Evolutionary conservation across 2,329 filamentous ascomycete species (phyloP).

Genomic region (Aspergillus sp.): DNA sequence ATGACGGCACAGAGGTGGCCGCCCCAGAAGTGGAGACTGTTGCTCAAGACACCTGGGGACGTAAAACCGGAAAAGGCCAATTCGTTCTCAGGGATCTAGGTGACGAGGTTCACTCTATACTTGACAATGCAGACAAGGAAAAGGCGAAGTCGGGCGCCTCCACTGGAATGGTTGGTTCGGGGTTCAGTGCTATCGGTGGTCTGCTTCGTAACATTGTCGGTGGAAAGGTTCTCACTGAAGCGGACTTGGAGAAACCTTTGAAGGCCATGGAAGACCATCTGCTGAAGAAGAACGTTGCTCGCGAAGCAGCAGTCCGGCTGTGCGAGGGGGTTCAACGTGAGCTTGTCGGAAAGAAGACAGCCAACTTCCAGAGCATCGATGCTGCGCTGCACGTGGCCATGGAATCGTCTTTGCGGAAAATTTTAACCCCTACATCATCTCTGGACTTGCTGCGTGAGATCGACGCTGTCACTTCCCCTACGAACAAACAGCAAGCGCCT

Average conservation of each 20-base stretch:
- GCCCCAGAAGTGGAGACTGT: slow-evolving; percentile 65
- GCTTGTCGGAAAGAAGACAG: slow-evolving; percentile 84
- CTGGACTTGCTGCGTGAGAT: slow-evolving; percentile 94
- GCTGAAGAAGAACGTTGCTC: slow-evolving; percentile 90
- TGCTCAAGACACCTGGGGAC: slow-evolving; percentile 77
- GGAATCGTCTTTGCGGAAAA: slow-evolving; percentile 88
- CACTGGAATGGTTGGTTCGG: slow-evolving; percentile 68
- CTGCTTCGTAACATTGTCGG: slow-evolving; percentile 94
- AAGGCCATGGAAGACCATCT: slow-evolving; percentile 96
- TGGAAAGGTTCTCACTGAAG: slow-evolving; percentile 83
- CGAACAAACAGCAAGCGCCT: slow-evolving; percentile 57
- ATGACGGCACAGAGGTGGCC: slow-evolving; percentile 52
- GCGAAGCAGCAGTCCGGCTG: slow-evolving; percentile 84
- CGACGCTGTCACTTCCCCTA: slow-evolving; percentile 66
- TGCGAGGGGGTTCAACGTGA: slow-evolving; percentile 90
- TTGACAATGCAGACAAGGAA: slow-evolving; percentile 71
- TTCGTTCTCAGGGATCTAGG: slow-evolving; percentile 92
- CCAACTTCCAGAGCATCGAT: slow-evolving; percentile 84
- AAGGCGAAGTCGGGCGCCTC: slow-evolving; percentile 45
- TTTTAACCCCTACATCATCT: slow-evolving; percentile 91
- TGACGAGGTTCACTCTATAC: slow-evolving; percentile 86
- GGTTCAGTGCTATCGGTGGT: slow-evolving; percentile 76
- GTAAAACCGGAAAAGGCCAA: slow-evolving; percentile 77
- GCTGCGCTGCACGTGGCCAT: slow-evolving; percentile 78
- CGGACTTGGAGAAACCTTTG: slow-evolving; percentile 86